Evolutionary conservation across 75 land plant genomes (phyloP).

Genomic region (Selaginella tamariscina): DNA sequence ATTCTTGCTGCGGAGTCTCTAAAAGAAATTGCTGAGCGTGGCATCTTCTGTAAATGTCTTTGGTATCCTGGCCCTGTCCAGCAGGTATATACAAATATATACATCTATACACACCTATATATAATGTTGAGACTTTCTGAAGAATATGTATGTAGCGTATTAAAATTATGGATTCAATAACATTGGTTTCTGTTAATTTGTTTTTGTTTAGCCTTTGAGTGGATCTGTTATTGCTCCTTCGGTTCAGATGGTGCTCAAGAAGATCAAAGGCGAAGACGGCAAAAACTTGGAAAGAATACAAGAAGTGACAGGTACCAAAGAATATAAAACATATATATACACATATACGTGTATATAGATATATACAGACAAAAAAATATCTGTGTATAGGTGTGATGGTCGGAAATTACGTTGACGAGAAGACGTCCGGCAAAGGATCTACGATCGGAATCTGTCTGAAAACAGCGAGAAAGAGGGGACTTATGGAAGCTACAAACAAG

Average conservation of each 20-base stretch:
- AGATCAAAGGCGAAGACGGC: slow-evolving; percentile 31
- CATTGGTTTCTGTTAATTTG: no score
- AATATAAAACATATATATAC: no score
- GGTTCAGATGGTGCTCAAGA: slow-evolving; percentile 20
- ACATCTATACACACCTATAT: no score
- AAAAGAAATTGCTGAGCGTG: slow-evolving; percentile 16
- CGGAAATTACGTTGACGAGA: background rate
- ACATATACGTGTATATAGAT: slow-evolving; percentile 23
- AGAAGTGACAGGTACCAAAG: slow-evolving; percentile 23
- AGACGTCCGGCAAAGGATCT: background rate
- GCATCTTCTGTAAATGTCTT: slow-evolving; percentile 22
- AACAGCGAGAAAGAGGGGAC: slow-evolving; percentile 23
- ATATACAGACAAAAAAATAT: background rate
- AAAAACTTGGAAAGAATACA: slow-evolving; percentile 27
- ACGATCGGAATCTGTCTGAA: slow-evolving; percentile 23
- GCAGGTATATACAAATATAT: no score
- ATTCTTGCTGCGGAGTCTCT: slow-evolving; percentile 18
- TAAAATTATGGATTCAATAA: no score
- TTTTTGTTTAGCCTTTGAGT: no score
- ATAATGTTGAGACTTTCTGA: no score
- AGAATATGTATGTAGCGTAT: no score
- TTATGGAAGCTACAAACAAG: slow-evolving; percentile 21
- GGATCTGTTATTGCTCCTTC: no score
- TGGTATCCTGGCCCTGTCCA: slow-evolving; percentile 25
- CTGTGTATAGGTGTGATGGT: background rate